Evolutionary conservation across 2,329 filamentous ascomycete species (phyloP), one percentile per base, ranked within the genome.

Genomic region (Alternaria viburni): DNA sequence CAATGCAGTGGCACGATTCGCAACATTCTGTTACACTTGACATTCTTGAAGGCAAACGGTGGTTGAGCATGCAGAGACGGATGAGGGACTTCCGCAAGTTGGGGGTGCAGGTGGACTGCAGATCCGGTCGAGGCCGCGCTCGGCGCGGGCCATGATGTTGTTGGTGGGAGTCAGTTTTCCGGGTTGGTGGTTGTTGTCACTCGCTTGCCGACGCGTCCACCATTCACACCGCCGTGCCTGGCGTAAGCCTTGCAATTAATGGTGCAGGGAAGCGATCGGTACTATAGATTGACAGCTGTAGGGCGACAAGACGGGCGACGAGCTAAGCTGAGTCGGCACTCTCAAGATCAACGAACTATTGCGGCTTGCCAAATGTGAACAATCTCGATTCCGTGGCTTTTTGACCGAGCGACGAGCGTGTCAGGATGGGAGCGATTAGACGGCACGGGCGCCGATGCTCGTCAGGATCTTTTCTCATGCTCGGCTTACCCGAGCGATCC

Each of bases 401-500:
- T 57, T 56, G 64, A 65, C 64, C 56, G 65, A 62, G 61, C 68
- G 70, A 60, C 60, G 65, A 63, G 61, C 68, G 72, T 66, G 61
- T 73, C 69, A 72, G 64, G 64, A 67, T 67, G 69, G 64, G 61
- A 61, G 64, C 64, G 69, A 70, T 69, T 68, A 66, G 67, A 69
- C 69, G 66, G 69, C 69, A 73, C 69, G 70, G 72, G 70, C 73
- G 58, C 65, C 64, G 73, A 70, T 71, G 68, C 64, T 69, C 66
- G 68, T 68, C 57, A 66, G 70, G 70, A 74, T 72, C 70, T 30
- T 41, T 58, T 71, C 69, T 72, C 68, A 65, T 68, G 58, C 55
- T 75, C 71, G 75, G 71, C 67, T 69, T 63, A 69, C 63, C 72
- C 75, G 71, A 73, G 69, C 62, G 75, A 77, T 77, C 71, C 69